Conservation (phyloP, 1,284 basidiomycete species). For the Kwoniella shivajii region DNA sequence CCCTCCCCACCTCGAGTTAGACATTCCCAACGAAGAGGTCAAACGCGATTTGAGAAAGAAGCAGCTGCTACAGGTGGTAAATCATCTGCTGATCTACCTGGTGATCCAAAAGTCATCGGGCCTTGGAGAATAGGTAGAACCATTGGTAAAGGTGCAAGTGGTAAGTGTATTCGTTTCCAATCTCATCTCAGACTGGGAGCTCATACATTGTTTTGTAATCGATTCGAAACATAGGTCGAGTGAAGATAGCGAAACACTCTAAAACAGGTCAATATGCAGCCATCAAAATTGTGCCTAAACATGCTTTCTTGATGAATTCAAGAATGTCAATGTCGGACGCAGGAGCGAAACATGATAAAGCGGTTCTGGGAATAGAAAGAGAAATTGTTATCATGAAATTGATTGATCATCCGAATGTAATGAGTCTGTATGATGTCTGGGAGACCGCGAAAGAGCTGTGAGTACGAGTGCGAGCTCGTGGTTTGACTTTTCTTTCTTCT, state of each 20-base stretch:
- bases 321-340: slow-evolving; percentile 70
- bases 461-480: no score
- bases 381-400: slow-evolving; percentile 99
- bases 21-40: slow-evolving; percentile 22
- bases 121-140: slow-evolving; percentile 92
- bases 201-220: not conserved
- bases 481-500: no score
- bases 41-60: slow-evolving; percentile 40
- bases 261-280: slow-evolving; percentile 87
- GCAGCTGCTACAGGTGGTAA: slow-evolving; percentile 37
- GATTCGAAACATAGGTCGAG: slow-evolving; percentile 66
- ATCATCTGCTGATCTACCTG: slow-evolving; percentile 36
- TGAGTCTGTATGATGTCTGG: slow-evolving; percentile 94
- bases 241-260: slow-evolving; percentile 83
- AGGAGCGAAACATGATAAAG: slow-evolving; percentile 67
- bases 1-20: slow-evolving; percentile 32
- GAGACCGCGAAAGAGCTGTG: slow-evolving; percentile 88
- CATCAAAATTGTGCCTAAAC: slow-evolving; percentile 92
- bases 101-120: slow-evolving; percentile 66
- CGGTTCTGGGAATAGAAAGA: slow-evolving; percentile 81
- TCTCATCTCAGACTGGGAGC: not conserved
- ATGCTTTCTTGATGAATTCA: slow-evolving; percentile 66
- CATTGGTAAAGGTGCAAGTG: slow-evolving; percentile 87
- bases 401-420: slow-evolving; percentile 91
- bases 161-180: slow-evolving; percentile 56